These are phyloP conservation scores for Daedaleopsis nitida DNA, from an alignment of 768 basidiomycete genomes.

Conservation along the genomic window DNA sequence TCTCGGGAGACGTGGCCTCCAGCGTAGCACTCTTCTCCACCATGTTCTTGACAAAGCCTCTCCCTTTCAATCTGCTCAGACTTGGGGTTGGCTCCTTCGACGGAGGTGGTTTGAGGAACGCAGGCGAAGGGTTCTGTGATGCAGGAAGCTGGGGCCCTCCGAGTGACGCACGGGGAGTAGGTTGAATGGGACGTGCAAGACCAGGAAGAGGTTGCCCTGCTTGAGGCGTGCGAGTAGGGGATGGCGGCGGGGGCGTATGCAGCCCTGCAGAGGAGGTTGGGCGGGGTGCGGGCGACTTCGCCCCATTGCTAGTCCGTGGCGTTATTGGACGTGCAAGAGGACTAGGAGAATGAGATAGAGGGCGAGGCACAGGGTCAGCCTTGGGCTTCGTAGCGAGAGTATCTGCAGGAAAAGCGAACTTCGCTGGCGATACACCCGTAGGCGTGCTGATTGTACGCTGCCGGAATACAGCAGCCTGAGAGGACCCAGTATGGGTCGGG, in stretches of 20 bases:
- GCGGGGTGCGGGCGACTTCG: slow-evolving; percentile 18
- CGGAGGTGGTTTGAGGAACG: slow-evolving; percentile 56
- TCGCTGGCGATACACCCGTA: slow-evolving; percentile 16
- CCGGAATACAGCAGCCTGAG: slow-evolving; percentile 26
- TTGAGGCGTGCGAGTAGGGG: slow-evolving; percentile 29
- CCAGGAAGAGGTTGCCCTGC: slow-evolving; percentile 30
- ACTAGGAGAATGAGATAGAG: slow-evolving; percentile 13
- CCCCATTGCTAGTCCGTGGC: slow-evolving; percentile 1
- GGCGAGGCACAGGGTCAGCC: slow-evolving; percentile 5
- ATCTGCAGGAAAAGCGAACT: background rate
- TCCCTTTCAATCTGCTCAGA: slow-evolving; percentile 78
- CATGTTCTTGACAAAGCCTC: slow-evolving; percentile 85
- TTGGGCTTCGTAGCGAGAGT: slow-evolving; percentile 9
- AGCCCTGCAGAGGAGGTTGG: slow-evolving; percentile 14
- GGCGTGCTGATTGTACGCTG: slow-evolving; percentile 57
- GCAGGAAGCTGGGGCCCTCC: slow-evolving; percentile 45
- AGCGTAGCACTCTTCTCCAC: slow-evolving; percentile 68
- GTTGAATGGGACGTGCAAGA: slow-evolving; percentile 56
- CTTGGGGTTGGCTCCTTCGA: slow-evolving; percentile 80
- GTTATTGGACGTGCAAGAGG: slow-evolving; percentile 11
- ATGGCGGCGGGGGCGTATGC: slow-evolving; percentile 22
- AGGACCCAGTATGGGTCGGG: slow-evolving; percentile 34
- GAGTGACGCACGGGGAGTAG: slow-evolving; percentile 48
- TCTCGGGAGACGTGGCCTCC: slow-evolving; percentile 36
- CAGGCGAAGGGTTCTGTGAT: slow-evolving; percentile 51